Conservation (phyloP, 176 grass and related monocot species). For the Musa beccarii region DNA sequence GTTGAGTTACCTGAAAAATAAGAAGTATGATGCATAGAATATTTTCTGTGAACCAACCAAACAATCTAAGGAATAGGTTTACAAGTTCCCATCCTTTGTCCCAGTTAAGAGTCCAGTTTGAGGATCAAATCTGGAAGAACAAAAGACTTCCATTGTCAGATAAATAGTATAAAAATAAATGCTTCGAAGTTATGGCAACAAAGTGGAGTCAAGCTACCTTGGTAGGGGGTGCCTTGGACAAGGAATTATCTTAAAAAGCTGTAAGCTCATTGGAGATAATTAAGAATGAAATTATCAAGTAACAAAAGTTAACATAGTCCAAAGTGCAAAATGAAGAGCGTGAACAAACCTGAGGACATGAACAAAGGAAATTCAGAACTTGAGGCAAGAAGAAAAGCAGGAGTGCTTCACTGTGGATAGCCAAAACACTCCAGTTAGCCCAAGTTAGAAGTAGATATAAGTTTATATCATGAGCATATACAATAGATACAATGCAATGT, state of each 20-base stretch:
- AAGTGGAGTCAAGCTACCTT: conserved; percentile 39
- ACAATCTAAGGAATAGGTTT: conserved; percentile 93
- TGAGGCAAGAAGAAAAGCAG: conserved; percentile 98
- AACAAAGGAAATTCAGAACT: conserved; percentile 95
- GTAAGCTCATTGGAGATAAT: conserved; percentile 21
- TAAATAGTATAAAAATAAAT: not conserved
- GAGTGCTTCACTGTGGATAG: conserved; percentile 74
- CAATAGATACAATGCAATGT: not conserved
- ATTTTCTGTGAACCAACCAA: conserved; percentile 76
- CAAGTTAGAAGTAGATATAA: not conserved
- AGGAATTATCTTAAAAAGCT: conserved; percentile 90
- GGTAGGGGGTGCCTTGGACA: conserved; percentile 94
- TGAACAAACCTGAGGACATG: conserved; percentile 65
- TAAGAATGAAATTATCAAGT: conserved; percentile 12
- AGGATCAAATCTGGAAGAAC: conserved; percentile 63
- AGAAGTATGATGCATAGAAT: conserved; percentile 82
- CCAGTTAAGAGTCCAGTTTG: conserved; percentile 66
- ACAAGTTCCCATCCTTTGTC: conserved; percentile 80
- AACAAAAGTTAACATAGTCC: conserved; percentile 5
- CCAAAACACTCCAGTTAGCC: conserved; percentile 20
- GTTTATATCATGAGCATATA: not conserved
- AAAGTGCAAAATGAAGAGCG: conserved; percentile 12
- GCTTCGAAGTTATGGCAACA: not conserved
- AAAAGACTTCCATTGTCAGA: conserved; percentile 14
- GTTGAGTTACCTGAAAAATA: conserved; percentile 65